These are phyloP conservation scores for Citrus australasica DNA, from an alignment of 345 rosid species.

Conservation along the genomic window DNA sequence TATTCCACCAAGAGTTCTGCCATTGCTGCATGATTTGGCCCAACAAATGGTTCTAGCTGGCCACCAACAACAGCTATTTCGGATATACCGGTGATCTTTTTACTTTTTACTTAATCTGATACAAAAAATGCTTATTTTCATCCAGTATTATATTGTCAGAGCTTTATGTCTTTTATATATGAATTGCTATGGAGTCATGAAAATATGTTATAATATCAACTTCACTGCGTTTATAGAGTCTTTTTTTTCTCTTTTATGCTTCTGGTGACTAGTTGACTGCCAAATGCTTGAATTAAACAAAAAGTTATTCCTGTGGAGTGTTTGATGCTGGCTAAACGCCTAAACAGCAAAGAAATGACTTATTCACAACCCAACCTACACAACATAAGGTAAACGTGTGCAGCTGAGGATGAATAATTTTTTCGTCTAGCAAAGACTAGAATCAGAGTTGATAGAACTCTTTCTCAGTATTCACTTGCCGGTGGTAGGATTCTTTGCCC, in stretches of 20 bases:
- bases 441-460: not conserved
- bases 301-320: not conserved
- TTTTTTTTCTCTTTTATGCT: not conserved
- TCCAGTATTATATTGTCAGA: not conserved
- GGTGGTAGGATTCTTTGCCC: not conserved
- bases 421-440: not conserved
- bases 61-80: conserved; percentile 85
- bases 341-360: not conserved
- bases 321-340: conserved; percentile 6
- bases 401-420: not conserved
- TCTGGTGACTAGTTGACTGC: not conserved
- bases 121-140: not conserved
- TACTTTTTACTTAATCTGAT: not conserved
- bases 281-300: not conserved
- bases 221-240: not conserved
- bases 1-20: conserved; percentile 83
- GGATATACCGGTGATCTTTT: conserved; percentile 61
- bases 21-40: conserved; percentile 75
- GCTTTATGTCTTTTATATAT: not conserved
- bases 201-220: not conserved
- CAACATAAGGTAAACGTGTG: not conserved
- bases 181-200: not conserved
- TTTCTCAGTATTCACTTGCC: not conserved
- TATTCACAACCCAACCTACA: not conserved
- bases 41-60: conserved; percentile 88